Conservation (phyloP, 306 rosid species). For the Abrus precatorius region DNA sequence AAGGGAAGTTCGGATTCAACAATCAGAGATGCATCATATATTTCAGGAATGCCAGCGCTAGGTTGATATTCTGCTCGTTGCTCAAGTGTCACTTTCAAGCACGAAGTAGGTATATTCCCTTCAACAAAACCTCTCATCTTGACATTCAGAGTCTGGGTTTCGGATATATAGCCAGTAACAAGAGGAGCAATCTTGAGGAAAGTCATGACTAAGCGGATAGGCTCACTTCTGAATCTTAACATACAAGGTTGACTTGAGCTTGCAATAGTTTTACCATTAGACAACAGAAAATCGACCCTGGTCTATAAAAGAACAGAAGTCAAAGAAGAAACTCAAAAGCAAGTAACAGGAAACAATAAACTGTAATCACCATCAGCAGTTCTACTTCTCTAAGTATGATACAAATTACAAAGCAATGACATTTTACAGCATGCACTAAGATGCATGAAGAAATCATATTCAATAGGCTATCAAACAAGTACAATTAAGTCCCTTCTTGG, state of each 20-base stretch:
- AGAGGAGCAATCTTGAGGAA: slow-evolving; percentile 77
- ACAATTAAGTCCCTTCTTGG: neutral
- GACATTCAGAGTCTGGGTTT: slow-evolving; percentile 72
- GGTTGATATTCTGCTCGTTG: slow-evolving; percentile 74
- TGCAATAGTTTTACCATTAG: slow-evolving; percentile 70
- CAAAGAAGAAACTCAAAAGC: slow-evolving; percentile 32
- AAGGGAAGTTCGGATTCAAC: slow-evolving; percentile 74
- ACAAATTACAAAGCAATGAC: slow-evolving; percentile 9
- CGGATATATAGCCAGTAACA: slow-evolving; percentile 69
- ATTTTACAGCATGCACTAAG: slow-evolving; percentile 26
- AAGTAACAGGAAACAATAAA: slow-evolving; percentile 22
- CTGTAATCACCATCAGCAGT: slow-evolving; percentile 24
- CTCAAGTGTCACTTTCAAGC: slow-evolving; percentile 76
- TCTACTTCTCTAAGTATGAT: slow-evolving; percentile 13
- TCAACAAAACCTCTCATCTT: slow-evolving; percentile 72
- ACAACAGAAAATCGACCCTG: slow-evolving; percentile 68
- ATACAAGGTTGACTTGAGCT: slow-evolving; percentile 82
- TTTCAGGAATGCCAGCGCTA: slow-evolving; percentile 90
- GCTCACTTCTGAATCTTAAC: slow-evolving; percentile 80
- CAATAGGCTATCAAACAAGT: neutral
- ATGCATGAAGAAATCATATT: neutral
- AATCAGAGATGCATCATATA: slow-evolving; percentile 71
- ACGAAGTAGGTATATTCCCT: slow-evolving; percentile 70
- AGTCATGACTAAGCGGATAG: slow-evolving; percentile 70
- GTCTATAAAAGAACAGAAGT: slow-evolving; percentile 52